Conservation (phyloP, 2,329 filamentous ascomycete species). For the Beauveria pseudobassiana region DNA sequence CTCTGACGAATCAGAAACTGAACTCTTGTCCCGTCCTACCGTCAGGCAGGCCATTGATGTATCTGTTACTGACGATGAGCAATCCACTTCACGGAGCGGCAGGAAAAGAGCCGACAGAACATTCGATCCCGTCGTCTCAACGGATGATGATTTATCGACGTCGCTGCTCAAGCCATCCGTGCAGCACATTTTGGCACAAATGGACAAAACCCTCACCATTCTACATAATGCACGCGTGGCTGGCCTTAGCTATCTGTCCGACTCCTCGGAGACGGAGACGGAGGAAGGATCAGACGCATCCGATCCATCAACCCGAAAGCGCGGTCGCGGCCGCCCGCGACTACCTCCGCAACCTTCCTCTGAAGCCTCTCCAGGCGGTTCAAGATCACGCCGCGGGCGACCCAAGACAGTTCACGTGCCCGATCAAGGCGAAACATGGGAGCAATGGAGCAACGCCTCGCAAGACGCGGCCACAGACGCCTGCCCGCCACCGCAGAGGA, state of each 20-base stretch:
- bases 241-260: constrained; percentile 29
- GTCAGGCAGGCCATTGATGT: neutral
- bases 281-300: constrained; percentile 27
- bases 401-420: constrained; percentile 33
- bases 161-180: constrained; percentile 59
- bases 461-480: constrained; percentile 30
- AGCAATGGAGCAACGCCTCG: constrained; percentile 42
- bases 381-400: constrained; percentile 26
- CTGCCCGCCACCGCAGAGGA: constrained; percentile 19
- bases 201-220: constrained; percentile 63
- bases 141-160: constrained; percentile 63
- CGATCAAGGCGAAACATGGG: constrained; percentile 36
- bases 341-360: constrained; percentile 10
- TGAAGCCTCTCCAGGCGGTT: constrained; percentile 1
- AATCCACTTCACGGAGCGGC: neutral
- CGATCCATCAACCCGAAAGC: neutral
- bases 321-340: constrained; percentile 10
- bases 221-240: constrained; percentile 61
- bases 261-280: constrained; percentile 26
- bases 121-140: constrained; percentile 48
- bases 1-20: neutral
- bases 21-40: neutral
- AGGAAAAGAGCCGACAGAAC: constrained; percentile 14
- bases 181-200: constrained; percentile 58
- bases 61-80: neutral